Base-by-base conservation (phyloP, 352 stramenopile genomes). In the Paralagenidium karlingii region DNA sequence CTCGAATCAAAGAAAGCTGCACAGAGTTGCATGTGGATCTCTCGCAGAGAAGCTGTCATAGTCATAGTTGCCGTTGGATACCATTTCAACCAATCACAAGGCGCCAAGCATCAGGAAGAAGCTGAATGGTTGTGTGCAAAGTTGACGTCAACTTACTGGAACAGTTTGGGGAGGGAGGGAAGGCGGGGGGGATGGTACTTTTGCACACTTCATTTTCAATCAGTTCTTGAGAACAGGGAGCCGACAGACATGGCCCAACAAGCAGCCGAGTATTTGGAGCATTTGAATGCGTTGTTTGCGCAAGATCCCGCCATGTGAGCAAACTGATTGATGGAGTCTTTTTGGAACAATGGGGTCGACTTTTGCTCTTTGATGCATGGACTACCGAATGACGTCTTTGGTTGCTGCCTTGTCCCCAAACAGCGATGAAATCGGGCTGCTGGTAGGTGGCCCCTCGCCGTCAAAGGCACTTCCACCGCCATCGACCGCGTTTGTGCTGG, bases 361-460 rank as follows among this genome's bases (percentile, higher is more conserved):
- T 45, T 15, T 38, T 38, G 39, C 16, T 15, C 31, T 16, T 27
- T 28, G 21, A 18, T 42, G 16, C 19, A 11, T 34, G 15, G 26
- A 9, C 39, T n/a, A 34, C 31, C 41, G 34, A 15, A 27, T 16
- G 5, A 32, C 10, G 19, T 20, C 29, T 8, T 33, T 11, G 6
- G n/a, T n/a, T n/a, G n/a, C n/a, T n/a, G n/a, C n/a, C n/a, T n/a
- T n/a, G n/a, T n/a, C n/a, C 13, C 5, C 26, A 29, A 40, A 27
- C 53, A 90, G 77, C 38, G 71, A 90, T 41, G 77, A 90, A 40
- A 69, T 87, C 15, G 77, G 77, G 0, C 49, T 87, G 24, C 45
- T 90, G 16, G 79, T 84, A 40, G 60, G 55, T 36, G 30, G 22
- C 3, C 16, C 7, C 30, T 22, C 18, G 41, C 76, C 15, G 57